A percentile compares a stretch with the other conserved stretches of the same genome.
Evolutionary conservation across 2,329 filamentous ascomycete species (phyloP).

Genomic region (Alternaria sp.): DNA sequence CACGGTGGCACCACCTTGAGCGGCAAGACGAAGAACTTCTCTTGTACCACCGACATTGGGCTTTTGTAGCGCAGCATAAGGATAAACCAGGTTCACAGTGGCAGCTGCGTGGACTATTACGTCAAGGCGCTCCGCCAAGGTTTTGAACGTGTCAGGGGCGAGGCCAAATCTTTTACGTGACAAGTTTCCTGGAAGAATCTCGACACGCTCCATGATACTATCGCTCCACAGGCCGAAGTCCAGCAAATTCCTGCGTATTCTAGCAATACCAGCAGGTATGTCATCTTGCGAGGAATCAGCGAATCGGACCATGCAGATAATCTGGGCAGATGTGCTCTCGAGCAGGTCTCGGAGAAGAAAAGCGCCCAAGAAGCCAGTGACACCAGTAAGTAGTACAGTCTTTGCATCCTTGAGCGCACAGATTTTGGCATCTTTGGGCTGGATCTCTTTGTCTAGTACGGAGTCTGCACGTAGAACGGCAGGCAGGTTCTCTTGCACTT

Average conservation of each 20-base stretch:
- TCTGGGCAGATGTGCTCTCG: conserved; percentile 71
- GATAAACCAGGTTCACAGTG: conserved; percentile 77
- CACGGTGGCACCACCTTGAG: conserved; percentile 72
- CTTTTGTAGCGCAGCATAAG: conserved; percentile 76
- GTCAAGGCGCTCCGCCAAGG: conserved; percentile 70
- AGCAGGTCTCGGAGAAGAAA: conserved; percentile 75
- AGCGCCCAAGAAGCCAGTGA: conserved; percentile 78
- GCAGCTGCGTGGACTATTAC: conserved; percentile 81
- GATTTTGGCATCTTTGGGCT: conserved; percentile 63
- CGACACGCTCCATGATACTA: conserved; percentile 77
- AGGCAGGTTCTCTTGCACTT: conserved; percentile 77
- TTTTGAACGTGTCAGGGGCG: conserved; percentile 69
- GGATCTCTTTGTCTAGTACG: conserved; percentile 73
- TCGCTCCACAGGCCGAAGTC: conserved; percentile 81
- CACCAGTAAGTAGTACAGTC: conserved; percentile 76
- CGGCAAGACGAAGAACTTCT: conserved; percentile 76
- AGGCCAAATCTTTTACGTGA: conserved; percentile 74
- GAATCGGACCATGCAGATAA: conserved; percentile 78
- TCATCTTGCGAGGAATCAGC: conserved; percentile 71
- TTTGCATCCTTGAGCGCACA: conserved; percentile 70
- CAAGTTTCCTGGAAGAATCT: conserved; percentile 77
- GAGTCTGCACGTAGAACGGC: conserved; percentile 73
- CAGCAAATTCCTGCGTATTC: conserved; percentile 78
- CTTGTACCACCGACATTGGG: conserved; percentile 82
- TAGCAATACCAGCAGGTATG: conserved; percentile 71